Conservation (phyloP, 345 rosid genomes). For the Populus ilicifolia region DNA sequence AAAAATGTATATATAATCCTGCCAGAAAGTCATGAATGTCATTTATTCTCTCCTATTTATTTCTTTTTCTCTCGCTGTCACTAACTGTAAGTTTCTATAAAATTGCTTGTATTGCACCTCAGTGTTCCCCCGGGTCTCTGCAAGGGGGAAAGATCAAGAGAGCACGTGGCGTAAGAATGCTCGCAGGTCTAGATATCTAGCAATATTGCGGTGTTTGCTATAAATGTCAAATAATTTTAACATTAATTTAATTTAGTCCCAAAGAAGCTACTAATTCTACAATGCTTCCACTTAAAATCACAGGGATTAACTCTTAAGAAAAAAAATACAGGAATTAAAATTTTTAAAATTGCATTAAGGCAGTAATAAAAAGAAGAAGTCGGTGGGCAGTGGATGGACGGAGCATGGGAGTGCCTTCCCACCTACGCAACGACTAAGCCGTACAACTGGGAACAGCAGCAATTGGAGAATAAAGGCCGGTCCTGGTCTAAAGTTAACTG, state of each 20-base stretch:
- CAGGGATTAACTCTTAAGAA: background rate
- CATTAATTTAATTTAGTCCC: too few species aligned
- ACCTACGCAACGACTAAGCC: background rate
- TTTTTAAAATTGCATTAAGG: too few species aligned
- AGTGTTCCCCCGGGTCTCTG: too few species aligned
- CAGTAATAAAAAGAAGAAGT: background rate
- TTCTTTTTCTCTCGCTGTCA: too few species aligned
- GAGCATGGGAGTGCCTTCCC: background rate
- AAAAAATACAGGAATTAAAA: background rate
- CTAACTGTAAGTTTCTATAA: too few species aligned
- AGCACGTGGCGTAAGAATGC: too few species aligned
- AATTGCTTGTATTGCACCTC: too few species aligned
- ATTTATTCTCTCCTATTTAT: too few species aligned
- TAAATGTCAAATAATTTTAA: background rate
- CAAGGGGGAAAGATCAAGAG: too few species aligned
- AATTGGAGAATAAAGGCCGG: background rate
- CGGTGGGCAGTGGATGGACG: background rate
- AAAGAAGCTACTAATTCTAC: background rate
- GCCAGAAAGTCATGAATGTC: too few species aligned
- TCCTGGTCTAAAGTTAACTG: background rate
- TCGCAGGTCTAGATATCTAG: too few species aligned
- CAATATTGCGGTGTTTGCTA: background rate
- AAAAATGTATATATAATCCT: too few species aligned
- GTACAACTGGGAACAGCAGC: background rate
- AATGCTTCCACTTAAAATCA: background rate